Base-by-base conservation (phyloP, 257 asterid genomes). In the Petunia axillaris region DNA sequence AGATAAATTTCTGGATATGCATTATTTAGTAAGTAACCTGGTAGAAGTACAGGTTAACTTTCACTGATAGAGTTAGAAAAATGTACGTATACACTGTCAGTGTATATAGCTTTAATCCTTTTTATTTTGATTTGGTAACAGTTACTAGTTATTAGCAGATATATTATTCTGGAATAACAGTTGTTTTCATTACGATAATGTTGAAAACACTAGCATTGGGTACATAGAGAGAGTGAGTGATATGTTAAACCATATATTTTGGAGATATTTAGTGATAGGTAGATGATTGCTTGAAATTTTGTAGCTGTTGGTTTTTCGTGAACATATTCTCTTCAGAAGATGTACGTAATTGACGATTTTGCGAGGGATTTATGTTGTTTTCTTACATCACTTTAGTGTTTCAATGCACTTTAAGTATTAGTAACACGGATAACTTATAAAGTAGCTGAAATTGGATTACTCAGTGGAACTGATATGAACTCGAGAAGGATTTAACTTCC, bases 181-280 rank as follows among this genome's bases (percentile, higher is more conserved):
- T 73, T 5, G 62, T 73, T 73, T 73, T 52, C 58, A 35, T 13
- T 13, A 11, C 46, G 78, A 71, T 73, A 13, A 50, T 73, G 60
- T 5, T 71, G 76, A 68, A n/a, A 57, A 68, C n/a, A 44, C 76
- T 44, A 35, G 4, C n/a, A 4, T 41, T 68, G n/a, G 55, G 3
- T 43, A 43, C 25, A n/a, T 38, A n/a, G 76, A 11, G 9, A 16
- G 58, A 44, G 76, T 0, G 41, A 38, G 2, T 71, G 25, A 50
- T 71, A 62, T 0, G 13, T 71, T 71, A 71, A 35, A 71, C 44
- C 43, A 35, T 71, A 44, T 73, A 35, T 50, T 50, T 73, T 73
- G 7, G 16, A 44, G 59, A 50, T 16, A 46, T 25, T 70, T 14
- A 10, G 46, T 73, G 77, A 50, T 35, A 50, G 11, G 35, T 73